Conservation (phyloP, 108 stramenopile species). For the Nannochloropsis salina region DNA sequence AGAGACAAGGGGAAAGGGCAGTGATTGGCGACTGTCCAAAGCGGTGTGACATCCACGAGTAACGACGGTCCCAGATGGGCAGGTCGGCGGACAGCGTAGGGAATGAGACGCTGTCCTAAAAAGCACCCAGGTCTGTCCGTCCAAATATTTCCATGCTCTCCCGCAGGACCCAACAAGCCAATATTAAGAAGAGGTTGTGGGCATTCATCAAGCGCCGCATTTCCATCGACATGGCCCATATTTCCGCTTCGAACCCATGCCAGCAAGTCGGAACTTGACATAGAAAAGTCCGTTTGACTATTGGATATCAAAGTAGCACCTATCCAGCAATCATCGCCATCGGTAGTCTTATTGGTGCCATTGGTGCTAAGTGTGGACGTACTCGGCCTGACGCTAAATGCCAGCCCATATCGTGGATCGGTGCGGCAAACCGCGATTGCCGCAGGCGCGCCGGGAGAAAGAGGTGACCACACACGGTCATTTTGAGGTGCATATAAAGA, state of each 20-base stretch:
- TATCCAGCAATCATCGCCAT: background rate
- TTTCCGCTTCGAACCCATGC: background rate
- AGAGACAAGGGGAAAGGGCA: background rate
- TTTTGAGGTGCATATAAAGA: background rate
- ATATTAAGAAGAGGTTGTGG: background rate
- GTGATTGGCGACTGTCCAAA: background rate
- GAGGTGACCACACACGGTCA: constrained; percentile 5
- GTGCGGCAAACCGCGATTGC: background rate
- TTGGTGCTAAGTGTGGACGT: background rate
- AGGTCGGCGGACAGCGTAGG: background rate
- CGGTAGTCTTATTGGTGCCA: background rate
- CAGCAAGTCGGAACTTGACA: background rate
- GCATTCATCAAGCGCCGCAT: background rate
- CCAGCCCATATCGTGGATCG: constrained; percentile 4
- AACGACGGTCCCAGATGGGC: background rate
- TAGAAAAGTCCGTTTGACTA: background rate
- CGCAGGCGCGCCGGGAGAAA: background rate
- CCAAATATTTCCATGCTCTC: too few species aligned
- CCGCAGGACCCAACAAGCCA: background rate
- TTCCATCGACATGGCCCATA: constrained; percentile 3
- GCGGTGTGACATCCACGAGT: background rate
- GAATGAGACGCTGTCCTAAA: background rate
- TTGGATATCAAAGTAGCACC: too few species aligned
- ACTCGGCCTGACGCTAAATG: background rate
- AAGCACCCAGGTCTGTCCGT: too few species aligned